Evolutionary conservation across 306 rosid genomes (phyloP), one percentile per base, ranked within the genome.

Genomic region (Arachis stenosperma): DNA sequence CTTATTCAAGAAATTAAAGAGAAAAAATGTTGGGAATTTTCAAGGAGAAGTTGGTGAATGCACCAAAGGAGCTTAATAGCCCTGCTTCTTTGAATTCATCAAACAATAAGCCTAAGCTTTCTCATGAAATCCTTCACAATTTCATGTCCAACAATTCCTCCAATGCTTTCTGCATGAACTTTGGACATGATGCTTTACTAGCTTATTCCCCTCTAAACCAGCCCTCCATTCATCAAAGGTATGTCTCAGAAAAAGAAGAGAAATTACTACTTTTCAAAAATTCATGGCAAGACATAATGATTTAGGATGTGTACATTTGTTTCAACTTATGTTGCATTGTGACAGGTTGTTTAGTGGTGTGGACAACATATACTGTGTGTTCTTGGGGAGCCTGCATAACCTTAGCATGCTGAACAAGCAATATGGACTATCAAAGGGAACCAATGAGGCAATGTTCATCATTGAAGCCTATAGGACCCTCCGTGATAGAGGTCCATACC

Each of bases 1-100:
- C 51, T 46, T 10, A 9, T 46, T 42, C 46, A 6, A 42, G 8
- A 0, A 44, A 2, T 33, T 33, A 4, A 33, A 33, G 37, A 0
- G 62, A 65, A 60, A 84, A 81, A 17, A 93, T 93, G 98, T 87
- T 91, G 77, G 92, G 91, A 1, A 88, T 94, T 80, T 94, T 94
- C 91, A 88, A 85, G 79, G 88, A 86, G 65, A 90, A 75, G 37
- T 77, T 88, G 78, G 94, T 86, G 8, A 82, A 85, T 52, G 92
- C 98, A 67, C 98, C 98, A 0, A 81, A 88, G 82, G 98, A 94
- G 89, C 91, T 94, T 36, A 77, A 89, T 10, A 93, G 98, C 79
- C 94, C 98, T 12, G 93, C 86, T 50, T 60, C 91, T 43, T 29
- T 63, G 74, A 71, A 65, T 72, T 80, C 81, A 11, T 59, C 81